phyloP scores from a whole-genome alignment of 116 monocot genomes.

The Posidonia oceanica region DNA sequence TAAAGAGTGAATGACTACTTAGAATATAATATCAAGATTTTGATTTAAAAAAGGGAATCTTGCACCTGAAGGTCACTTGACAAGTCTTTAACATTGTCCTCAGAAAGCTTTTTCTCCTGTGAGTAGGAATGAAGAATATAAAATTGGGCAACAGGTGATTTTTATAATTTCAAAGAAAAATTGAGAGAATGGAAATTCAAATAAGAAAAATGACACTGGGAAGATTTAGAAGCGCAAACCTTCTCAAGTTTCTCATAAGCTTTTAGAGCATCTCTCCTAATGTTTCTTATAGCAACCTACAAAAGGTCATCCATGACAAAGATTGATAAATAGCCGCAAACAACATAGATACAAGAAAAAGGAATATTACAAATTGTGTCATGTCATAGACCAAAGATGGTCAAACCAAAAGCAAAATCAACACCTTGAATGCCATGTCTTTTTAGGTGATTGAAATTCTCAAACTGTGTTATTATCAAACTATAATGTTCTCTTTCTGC shows the following conservation, averaged over 20 bases:
- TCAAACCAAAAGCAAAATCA: no score
- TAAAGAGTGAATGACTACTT: not conserved
- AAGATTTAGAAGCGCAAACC: constrained; percentile 22
- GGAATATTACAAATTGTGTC: no score
- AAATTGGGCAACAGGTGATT: not conserved
- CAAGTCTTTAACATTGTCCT: constrained; percentile 97
- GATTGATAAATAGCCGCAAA: no score
- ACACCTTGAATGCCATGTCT: no score
- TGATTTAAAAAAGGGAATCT: not conserved
- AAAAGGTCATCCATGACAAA: not conserved
- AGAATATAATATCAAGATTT: not conserved
- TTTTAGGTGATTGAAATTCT: no score
- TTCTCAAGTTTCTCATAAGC: constrained; percentile 96
- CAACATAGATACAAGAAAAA: no score
- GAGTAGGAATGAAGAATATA: not conserved
- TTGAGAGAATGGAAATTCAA: not conserved
- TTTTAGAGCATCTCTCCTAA: constrained; percentile 90
- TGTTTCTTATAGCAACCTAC: constrained; percentile 91
- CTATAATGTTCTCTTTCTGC: no score
- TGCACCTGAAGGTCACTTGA: constrained; percentile 83
- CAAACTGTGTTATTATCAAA: no score
- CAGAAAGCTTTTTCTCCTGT: constrained; percentile 98
- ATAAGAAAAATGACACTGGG: not conserved
- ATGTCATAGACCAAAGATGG: no score
- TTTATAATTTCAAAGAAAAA: not conserved